Evolutionary conservation across 139 green algal species (phyloP).

Genomic region (Chlorella sorokiniana): DNA sequence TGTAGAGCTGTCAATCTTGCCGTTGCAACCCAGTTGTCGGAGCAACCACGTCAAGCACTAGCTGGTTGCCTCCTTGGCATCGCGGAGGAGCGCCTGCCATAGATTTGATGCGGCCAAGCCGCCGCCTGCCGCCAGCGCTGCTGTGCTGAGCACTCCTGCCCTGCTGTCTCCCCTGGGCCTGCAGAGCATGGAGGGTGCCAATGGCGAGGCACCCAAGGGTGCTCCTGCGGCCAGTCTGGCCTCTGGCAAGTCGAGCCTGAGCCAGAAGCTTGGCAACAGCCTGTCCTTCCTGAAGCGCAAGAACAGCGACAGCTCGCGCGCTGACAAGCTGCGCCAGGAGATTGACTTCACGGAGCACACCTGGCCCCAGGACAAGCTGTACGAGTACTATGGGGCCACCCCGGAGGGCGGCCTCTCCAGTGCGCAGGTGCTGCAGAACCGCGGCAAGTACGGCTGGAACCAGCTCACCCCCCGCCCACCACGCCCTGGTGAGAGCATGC

Average conservation of each 20-base stretch:
- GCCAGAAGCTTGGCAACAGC: conserved; percentile 22
- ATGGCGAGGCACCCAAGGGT: neutral
- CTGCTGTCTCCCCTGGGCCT: too few species aligned
- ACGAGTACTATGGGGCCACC: conserved; percentile 50
- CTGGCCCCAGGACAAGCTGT: conserved; percentile 56
- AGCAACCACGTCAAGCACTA: too few species aligned
- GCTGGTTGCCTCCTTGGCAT: too few species aligned
- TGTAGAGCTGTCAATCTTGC: too few species aligned
- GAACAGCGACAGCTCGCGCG: conserved; percentile 20
- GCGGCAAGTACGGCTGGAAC: conserved; percentile 67
- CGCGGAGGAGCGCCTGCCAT: too few species aligned
- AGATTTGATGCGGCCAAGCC: too few species aligned
- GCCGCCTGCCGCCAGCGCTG: too few species aligned
- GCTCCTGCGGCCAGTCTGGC: neutral
- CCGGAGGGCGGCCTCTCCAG: conserved; percentile 31
- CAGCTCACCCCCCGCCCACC: conserved; percentile 63
- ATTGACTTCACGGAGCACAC: conserved; percentile 51
- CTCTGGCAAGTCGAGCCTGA: conserved; percentile 2
- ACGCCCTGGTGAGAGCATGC: conserved; percentile 42
- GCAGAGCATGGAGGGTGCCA: neutral
- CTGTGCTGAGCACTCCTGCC: too few species aligned
- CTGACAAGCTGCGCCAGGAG: conserved; percentile 42
- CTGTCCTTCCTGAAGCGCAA: neutral
- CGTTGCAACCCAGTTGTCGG: too few species aligned
- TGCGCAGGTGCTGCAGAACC: conserved; percentile 58